Evolutionary conservation across 257 asterid genomes (phyloP).

Genomic region (Pogostemon cablin): DNA sequence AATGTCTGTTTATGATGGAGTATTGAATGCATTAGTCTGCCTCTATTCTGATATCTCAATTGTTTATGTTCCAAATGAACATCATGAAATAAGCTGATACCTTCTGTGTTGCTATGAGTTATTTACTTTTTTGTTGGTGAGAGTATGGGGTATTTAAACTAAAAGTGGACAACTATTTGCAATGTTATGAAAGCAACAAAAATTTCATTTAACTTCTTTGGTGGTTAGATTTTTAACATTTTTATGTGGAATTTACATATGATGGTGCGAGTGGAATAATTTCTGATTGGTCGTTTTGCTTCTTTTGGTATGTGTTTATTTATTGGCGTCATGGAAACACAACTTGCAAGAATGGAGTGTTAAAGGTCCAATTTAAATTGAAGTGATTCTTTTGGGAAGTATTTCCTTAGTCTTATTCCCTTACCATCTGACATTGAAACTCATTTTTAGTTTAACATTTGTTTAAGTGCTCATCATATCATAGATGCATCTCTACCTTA

Average conservation of each 20-base stretch:
- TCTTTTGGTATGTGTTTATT: conserved; percentile 3
- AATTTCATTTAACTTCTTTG: conserved; percentile 8
- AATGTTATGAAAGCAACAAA: conserved; percentile 8
- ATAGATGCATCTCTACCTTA: neutral
- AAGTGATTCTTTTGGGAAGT: neutral
- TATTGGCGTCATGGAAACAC: neutral
- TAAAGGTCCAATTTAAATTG: neutral
- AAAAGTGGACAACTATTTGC: neutral
- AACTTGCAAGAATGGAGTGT: neutral
- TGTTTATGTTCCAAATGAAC: neutral
- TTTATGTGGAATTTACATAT: neutral
- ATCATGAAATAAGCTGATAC: conserved; percentile 5
- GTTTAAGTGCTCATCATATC: conserved; percentile 16
- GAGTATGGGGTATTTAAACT: too few species aligned
- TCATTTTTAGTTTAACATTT: neutral
- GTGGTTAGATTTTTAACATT: conserved; percentile 1
- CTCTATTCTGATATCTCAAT: conserved; percentile 3
- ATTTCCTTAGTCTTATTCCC: neutral
- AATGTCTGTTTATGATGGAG: neutral
- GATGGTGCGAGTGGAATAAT: conserved; percentile 13
- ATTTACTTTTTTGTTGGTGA: neutral
- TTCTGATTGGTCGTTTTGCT: neutral
- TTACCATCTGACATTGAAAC: neutral
- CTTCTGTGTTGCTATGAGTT: conserved; percentile 22
- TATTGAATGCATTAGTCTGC: conserved; percentile 1